These are phyloP conservation scores for Rosa persica DNA, from an alignment of 306 rosid species.

Conservation along the genomic window DNA sequence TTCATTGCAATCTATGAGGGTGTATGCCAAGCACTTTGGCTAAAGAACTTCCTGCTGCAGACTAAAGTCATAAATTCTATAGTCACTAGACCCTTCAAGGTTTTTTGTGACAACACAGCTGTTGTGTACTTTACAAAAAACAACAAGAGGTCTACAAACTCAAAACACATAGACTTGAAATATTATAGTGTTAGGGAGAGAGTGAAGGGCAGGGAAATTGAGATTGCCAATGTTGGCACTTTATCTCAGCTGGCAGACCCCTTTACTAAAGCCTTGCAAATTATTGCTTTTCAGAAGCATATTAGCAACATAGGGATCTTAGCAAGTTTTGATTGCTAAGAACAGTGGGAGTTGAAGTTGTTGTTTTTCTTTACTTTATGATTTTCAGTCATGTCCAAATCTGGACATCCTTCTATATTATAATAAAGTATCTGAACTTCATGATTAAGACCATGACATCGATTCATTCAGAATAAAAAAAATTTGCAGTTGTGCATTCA, in stretches of 20 bases:
- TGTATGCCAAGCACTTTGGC: not conserved
- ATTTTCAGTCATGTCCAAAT: no score
- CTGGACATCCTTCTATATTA: no score
- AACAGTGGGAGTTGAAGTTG: not conserved
- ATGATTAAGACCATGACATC: no score
- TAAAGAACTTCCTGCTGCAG: no score
- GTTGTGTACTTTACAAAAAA: not conserved
- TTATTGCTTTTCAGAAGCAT: not conserved
- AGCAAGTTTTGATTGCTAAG: not conserved
- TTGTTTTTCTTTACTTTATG: no score
- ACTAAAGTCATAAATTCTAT: not conserved
- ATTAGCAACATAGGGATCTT: not conserved
- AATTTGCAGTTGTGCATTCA: no score
- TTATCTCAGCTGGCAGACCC: not conserved
- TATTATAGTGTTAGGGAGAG: not conserved
- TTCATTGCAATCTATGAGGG: not conserved
- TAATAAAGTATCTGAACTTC: no score
- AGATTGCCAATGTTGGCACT: not conserved
- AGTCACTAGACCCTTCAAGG: not conserved
- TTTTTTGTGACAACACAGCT: not conserved
- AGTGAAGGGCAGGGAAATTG: not conserved
- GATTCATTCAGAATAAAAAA: no score
- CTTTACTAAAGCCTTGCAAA: not conserved
- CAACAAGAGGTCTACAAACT: not conserved
- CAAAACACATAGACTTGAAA: not conserved